Conservation (phyloP, 1,284 basidiomycete species). For the Sporisorium graminicola region DNA sequence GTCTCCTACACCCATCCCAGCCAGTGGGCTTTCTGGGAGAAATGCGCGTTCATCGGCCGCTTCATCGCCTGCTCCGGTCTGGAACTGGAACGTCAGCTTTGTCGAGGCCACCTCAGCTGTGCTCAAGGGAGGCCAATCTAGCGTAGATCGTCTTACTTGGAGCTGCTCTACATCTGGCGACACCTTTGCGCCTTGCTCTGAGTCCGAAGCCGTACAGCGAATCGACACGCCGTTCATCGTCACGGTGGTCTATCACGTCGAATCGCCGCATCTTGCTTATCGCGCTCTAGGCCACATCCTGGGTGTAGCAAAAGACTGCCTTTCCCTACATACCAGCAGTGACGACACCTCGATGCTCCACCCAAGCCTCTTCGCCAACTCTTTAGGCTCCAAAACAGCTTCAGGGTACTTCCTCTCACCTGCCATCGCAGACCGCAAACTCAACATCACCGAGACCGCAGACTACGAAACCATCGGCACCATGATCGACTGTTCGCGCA, state of each 20-base stretch:
- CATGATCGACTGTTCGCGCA: conserved; percentile 71
- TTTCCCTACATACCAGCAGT: conserved; percentile 3
- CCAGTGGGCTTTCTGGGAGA: neutral
- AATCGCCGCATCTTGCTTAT: conserved; percentile 46
- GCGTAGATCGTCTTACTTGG: conserved; percentile 9
- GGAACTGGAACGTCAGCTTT: conserved; percentile 44
- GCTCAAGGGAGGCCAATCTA: neutral
- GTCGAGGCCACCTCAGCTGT: neutral
- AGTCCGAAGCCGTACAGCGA: neutral
- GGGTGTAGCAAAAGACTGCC: conserved; percentile 30
- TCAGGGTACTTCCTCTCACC: conserved; percentile 26
- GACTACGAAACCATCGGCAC: conserved; percentile 65
- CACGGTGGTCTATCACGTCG: conserved; percentile 16
- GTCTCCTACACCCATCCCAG: neutral
- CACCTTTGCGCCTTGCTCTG: conserved; percentile 22
- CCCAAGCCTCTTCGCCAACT: conserved; percentile 26
- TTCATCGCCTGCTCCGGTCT: conserved; percentile 2
- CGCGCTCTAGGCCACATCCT: conserved; percentile 56
- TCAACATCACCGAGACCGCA: conserved; percentile 37
- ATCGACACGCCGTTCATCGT: conserved; percentile 19
- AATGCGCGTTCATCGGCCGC: neutral
- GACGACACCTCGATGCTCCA: conserved; percentile 3
- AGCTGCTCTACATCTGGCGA: conserved; percentile 29
- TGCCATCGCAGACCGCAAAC: conserved; percentile 10
- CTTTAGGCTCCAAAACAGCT: neutral